Conservation (phyloP, 2,329 filamentous ascomycete genomes). For the Chrysoporthe austroafricana region DNA sequence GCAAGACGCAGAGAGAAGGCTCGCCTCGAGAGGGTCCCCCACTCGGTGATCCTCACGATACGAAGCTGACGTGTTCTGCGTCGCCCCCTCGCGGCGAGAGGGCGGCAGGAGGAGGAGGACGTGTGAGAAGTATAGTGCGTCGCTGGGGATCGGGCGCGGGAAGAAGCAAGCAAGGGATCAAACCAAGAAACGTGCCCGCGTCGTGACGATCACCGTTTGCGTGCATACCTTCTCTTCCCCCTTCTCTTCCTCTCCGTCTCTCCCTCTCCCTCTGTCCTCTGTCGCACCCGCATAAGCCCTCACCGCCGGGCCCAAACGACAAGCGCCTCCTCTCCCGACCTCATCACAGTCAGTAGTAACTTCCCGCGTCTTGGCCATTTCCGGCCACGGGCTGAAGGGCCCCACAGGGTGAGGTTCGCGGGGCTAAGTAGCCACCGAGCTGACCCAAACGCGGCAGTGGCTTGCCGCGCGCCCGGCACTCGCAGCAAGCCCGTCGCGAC, state of each 20-base stretch:
- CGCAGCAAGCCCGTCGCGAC: background rate
- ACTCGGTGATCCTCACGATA: background rate
- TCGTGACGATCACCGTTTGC: background rate
- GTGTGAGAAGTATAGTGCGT: background rate
- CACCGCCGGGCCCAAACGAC: too few species aligned
- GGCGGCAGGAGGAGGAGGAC: background rate
- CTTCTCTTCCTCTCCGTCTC: background rate
- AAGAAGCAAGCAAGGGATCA: background rate
- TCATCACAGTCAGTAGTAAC: too few species aligned
- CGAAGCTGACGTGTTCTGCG: constrained; percentile 1
- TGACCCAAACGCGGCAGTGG: background rate
- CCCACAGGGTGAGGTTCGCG: too few species aligned
- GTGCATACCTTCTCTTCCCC: background rate
- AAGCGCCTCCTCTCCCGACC: too few species aligned
- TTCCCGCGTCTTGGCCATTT: too few species aligned
- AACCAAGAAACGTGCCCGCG: too few species aligned
- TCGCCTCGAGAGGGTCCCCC: background rate
- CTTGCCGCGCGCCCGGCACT: background rate
- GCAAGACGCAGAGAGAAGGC: background rate
- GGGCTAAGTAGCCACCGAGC: too few species aligned
- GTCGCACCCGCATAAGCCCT: too few species aligned
- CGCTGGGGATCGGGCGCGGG: background rate
- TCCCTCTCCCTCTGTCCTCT: background rate
- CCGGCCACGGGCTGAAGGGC: too few species aligned
- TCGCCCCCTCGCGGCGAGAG: background rate